Evolutionary conservation across 2,329 filamentous ascomycete species (phyloP), one percentile per base, ranked within the genome.

Genomic region (Paraconiothyrium brasiliense): DNA sequence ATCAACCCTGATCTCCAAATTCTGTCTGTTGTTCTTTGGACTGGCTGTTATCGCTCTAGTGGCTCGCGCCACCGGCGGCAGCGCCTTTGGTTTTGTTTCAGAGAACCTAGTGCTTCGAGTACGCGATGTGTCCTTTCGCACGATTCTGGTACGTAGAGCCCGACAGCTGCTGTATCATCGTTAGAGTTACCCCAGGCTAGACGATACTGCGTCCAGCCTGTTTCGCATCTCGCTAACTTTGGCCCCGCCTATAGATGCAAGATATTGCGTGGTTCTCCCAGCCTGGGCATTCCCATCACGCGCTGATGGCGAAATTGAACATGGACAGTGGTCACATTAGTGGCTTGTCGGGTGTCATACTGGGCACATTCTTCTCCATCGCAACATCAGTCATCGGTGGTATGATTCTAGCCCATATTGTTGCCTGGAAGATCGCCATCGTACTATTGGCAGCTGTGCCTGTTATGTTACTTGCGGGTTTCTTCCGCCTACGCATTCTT

Each of bases 201-300:
- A 10, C 48, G 13, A 50, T 35, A 35, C 14, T 2, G 11, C n/a
- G 20, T 35, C 32, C 3, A 20, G 20, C 20, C 16, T 50, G 20
- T 35, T 20, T 7, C 32, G 5, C 2, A 37, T 2, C 20, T 37
- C n/a, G 20, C 48, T 50, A 35, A 50, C 30, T 22, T 35, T 35
- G 3, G 35, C 14, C 8, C 14, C 30, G 11, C n/a, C 16, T 20
- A n/a, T 20, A 50, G 48, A 79, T 82, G 22, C 86, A 88, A 67
- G 84, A 87, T 61, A 84, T 88, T 72, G 64, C 77, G 10, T 85
- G 83, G 82, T 84, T 84, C 57, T 78, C 80, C 8, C 72, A 75
- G 46, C 76, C 78, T 6, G 79, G 78, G 1, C 79, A 81, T 41
- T 80, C 79, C 9, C 78, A 81, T 9, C 79, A 82, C 34, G 75